Evolutionary conservation across 768 basidiomycete genomes (phyloP).

Genomic region (Erythrobasidium yunnanense): DNA sequence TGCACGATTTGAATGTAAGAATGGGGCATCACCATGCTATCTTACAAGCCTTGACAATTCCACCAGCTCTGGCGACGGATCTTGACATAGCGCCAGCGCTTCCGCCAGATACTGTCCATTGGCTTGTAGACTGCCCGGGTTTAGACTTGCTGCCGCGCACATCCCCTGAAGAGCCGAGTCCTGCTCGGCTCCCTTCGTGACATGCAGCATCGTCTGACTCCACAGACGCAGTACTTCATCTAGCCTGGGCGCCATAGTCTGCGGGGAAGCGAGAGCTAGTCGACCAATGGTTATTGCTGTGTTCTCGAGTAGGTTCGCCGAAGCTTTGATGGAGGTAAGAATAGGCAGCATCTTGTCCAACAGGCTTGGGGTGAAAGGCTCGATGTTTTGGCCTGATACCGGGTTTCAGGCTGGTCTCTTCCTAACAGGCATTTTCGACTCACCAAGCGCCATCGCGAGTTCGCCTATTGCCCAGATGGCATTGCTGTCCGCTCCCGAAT

Average conservation of each 20-base stretch:
- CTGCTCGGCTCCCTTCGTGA: constrained; percentile 97
- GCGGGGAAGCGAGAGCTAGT: constrained; percentile 83
- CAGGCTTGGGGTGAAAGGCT: constrained; percentile 77
- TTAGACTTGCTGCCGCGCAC: constrained; percentile 86
- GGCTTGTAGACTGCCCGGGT: constrained; percentile 85
- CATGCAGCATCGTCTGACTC: constrained; percentile 70
- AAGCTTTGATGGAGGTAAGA: constrained; percentile 79
- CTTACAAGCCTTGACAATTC: constrained; percentile 68
- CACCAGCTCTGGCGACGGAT: constrained; percentile 81
- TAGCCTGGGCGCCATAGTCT: constrained; percentile 73
- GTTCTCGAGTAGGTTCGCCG: constrained; percentile 88
- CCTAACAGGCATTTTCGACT: constrained; percentile 33
- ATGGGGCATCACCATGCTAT: too few relatives aligned
- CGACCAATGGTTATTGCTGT: constrained; percentile 98
- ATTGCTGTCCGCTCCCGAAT: constrained; percentile 93
- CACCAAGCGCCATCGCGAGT: constrained; percentile 60
- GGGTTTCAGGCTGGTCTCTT: too few relatives aligned
- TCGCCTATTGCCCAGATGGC: constrained; percentile 99
- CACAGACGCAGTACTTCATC: constrained; percentile 85
- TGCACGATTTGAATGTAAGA: too few relatives aligned
- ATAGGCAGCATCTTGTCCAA: constrained; percentile 85
- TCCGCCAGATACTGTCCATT: constrained; percentile 87
- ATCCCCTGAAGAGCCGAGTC: constrained; percentile 96
- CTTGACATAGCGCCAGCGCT: constrained; percentile 87
- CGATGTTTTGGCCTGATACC: constrained; percentile 77